Evolutionary conservation across 805 yeast genomes (phyloP).

Genomic region (Ogataea siamensis): DNA sequence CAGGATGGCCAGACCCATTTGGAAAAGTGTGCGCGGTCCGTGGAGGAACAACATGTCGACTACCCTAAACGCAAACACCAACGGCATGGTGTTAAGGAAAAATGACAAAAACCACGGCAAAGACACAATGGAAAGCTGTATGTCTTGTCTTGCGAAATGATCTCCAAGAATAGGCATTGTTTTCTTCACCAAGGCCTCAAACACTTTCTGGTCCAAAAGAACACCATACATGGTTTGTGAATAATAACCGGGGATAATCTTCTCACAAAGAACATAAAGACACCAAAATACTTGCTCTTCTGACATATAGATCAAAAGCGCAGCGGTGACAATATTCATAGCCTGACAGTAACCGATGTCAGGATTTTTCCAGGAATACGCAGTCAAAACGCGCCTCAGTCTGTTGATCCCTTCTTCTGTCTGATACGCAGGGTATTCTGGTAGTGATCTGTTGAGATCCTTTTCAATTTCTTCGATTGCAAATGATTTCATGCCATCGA

Average conservation of each 20-base stretch:
- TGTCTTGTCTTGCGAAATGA: slow-evolving; percentile 75
- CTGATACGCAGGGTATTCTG: slow-evolving; percentile 95
- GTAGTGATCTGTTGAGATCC: slow-evolving; percentile 89
- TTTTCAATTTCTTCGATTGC: slow-evolving; percentile 97
- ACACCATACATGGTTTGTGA: slow-evolving; percentile 98
- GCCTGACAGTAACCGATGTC: slow-evolving; percentile 99
- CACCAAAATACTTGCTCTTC: slow-evolving; percentile 99
- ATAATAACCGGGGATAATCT: slow-evolving; percentile 90
- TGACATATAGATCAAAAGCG: slow-evolving; percentile 75
- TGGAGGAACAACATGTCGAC: slow-evolving; percentile 86
- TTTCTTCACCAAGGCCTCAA: slow-evolving; percentile 84
- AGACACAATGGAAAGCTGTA: slow-evolving; percentile 89
- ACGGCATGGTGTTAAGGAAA: slow-evolving; percentile 89
- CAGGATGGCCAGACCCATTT: slow-evolving; percentile 88
- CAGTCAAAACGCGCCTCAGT: slow-evolving; percentile 83
- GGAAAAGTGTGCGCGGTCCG: slow-evolving; percentile 87
- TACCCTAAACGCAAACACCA: slow-evolving; percentile 88
- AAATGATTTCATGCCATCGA: slow-evolving; percentile 62
- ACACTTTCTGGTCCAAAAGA: slow-evolving; percentile 86
- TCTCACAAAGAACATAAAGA: slow-evolving; percentile 74
- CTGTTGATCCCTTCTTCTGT: slow-evolving; percentile 79
- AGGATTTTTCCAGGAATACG: slow-evolving; percentile 95
- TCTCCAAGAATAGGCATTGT: slow-evolving; percentile 88
- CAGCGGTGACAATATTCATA: slow-evolving; percentile 91
- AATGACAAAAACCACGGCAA: slow-evolving; percentile 95